A percentile compares a stretch with the other conserved stretches of the same genome.
These are phyloP conservation scores for Halenospora varia DNA, from an alignment of 495 filamentous ascomycete genomes.

Conservation along the genomic window DNA sequence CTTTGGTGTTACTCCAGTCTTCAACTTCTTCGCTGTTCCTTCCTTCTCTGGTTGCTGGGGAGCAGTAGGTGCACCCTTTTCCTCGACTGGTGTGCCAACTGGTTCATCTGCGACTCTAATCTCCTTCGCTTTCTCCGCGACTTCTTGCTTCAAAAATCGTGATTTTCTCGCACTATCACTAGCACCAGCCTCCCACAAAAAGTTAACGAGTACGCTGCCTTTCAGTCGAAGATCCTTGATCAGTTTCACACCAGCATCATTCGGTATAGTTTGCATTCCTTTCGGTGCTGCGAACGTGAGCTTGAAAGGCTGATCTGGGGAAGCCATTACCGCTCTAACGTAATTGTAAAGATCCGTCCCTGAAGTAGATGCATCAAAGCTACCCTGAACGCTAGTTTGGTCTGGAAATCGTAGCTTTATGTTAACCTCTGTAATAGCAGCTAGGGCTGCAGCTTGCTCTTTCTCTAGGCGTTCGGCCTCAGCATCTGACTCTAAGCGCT, in stretches of 20 bases:
- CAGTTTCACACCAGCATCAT: conserved; percentile 46
- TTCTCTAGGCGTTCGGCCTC: conserved; percentile 57
- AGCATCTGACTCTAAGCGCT: conserved; percentile 63
- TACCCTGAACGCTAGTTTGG: conserved; percentile 59
- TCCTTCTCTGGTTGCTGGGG: conserved; percentile 32
- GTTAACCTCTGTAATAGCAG: conserved; percentile 60
- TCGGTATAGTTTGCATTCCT: conserved; percentile 31
- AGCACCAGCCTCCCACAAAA: conserved; percentile 66
- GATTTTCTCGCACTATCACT: conserved; percentile 40
- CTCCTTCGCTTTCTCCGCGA: conserved; percentile 60
- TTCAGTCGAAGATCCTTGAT: conserved; percentile 68
- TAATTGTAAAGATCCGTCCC: conserved; percentile 63
- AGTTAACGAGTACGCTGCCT: conserved; percentile 68
- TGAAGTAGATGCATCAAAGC: too few species aligned
- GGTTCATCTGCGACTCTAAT: conserved; percentile 42
- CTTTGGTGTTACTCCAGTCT: conserved; percentile 56
- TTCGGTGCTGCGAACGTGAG: conserved; percentile 30
- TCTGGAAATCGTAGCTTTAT: conserved; percentile 88
- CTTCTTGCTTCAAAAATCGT: conserved; percentile 59
- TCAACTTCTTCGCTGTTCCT: conserved; percentile 32
- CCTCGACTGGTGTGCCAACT: conserved; percentile 31
- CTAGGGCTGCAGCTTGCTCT: conserved; percentile 55
- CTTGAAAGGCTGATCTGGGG: conserved; percentile 43
- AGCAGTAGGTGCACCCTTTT: conserved; percentile 30
- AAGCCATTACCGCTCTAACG: conserved; percentile 49